A percentile compares a stretch with the other conserved stretches of the same genome.
phyloP scores from a whole-genome alignment of 306 rosid genomes.

The Quercus gilva region DNA sequence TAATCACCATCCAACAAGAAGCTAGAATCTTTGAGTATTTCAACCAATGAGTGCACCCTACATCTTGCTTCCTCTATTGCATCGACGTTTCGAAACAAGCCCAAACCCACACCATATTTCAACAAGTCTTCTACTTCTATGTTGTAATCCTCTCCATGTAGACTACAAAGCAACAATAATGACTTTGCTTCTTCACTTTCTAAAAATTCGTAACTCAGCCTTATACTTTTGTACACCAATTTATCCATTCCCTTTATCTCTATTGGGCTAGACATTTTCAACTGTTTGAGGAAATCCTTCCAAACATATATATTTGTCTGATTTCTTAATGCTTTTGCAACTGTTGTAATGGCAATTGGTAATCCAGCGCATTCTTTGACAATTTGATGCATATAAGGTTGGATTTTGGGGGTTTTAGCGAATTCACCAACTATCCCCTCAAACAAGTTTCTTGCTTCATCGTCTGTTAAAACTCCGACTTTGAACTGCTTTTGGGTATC shows the following conservation, averaged over 20 bases:
- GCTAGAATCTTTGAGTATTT: not conserved
- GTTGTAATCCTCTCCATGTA: not conserved
- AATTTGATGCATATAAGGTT: not conserved
- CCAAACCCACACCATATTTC: not conserved
- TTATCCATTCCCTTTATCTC: not conserved
- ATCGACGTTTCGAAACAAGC: not conserved
- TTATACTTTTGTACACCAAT: not conserved
- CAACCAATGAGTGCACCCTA: not conserved
- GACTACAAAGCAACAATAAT: not conserved
- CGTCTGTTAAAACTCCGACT: not conserved
- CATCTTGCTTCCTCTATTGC: not conserved
- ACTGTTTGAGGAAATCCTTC: not conserved
- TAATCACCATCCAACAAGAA: not conserved
- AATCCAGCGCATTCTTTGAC: not conserved
- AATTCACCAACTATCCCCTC: not conserved
- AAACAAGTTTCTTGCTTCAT: not conserved
- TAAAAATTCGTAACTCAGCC: not conserved
- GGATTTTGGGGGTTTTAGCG: rapidly evolving
- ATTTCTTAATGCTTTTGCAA: not conserved
- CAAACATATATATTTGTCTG: not conserved
- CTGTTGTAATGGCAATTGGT: not conserved
- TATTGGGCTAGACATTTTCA: not conserved
- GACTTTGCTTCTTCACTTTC: not conserved
- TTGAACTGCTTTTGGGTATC: not conserved
- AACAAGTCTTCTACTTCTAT: not conserved